Evolutionary conservation across 177 flowering plant genomes (phyloP).

Genomic region (Tripterygium wilfordii): DNA sequence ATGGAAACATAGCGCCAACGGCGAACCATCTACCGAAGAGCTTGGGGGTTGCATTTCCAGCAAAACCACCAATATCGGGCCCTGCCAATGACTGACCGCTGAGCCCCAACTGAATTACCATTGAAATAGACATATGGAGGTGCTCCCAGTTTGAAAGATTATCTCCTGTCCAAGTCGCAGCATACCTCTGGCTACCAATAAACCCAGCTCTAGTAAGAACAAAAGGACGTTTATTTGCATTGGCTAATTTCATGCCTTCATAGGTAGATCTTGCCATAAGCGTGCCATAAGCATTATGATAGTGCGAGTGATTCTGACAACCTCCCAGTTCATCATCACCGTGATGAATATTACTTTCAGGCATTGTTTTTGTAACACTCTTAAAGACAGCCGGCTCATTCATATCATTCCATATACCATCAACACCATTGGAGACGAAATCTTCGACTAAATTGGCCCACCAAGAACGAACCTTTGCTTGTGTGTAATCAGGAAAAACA

Average conservation of each 20-base stretch:
- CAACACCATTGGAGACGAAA: conserved; percentile 81
- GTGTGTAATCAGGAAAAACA: conserved; percentile 93
- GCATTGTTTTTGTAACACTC: conserved; percentile 91
- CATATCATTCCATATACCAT: conserved; percentile 99
- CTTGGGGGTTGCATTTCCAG: conserved; percentile 87
- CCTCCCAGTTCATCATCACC: conserved; percentile 92
- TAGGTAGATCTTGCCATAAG: conserved; percentile 95
- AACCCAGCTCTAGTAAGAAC: conserved; percentile 96
- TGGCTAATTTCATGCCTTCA: conserved; percentile 84
- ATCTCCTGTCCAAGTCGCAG: conserved; percentile 99
- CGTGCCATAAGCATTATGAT: conserved; percentile 95
- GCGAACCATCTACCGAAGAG: conserved; percentile 97
- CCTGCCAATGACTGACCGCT: conserved; percentile 97
- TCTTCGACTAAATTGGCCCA: conserved; percentile 88
- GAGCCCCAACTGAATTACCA: conserved; percentile 92
- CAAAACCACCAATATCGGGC: conserved; percentile 98
- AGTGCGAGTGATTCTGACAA: conserved; percentile 62
- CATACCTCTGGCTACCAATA: conserved; percentile 88
- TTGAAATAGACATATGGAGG: conserved; percentile 82
- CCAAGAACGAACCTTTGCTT: conserved; percentile 75
- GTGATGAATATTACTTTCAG: conserved; percentile 79
- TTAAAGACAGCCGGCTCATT: conserved; percentile 95
- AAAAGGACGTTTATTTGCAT: conserved; percentile 73
- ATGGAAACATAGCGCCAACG: conserved; percentile 86
- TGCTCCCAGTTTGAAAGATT: conserved; percentile 94